Conservation (phyloP, 2,329 filamentous ascomycete genomes). For the Parafenestella ontariensis region DNA sequence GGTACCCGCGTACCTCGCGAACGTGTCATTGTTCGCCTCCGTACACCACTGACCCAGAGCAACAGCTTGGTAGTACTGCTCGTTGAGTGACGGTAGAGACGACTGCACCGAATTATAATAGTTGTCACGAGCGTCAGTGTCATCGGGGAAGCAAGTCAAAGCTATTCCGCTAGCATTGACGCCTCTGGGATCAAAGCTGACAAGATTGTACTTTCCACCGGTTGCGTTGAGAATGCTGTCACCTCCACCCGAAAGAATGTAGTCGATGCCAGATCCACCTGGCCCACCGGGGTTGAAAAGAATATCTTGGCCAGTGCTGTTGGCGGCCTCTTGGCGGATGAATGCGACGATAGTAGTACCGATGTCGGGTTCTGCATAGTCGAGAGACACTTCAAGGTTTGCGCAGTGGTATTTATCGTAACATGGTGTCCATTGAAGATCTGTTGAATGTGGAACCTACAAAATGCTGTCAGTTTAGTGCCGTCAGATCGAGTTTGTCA, state of each 20-base stretch:
- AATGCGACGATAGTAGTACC: conserved; percentile 22
- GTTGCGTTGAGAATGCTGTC: conserved; percentile 4
- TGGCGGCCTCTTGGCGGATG: conserved; percentile 11
- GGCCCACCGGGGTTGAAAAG: conserved; percentile 31
- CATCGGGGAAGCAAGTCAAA: conserved; percentile 27
- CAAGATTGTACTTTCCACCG: conserved; percentile 28
- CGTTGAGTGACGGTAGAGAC: neutral
- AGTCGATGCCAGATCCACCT: conserved; percentile 41
- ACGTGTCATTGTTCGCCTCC: conserved; percentile 6
- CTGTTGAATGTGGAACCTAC: neutral
- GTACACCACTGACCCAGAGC: conserved; percentile 9
- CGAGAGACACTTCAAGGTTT: conserved; percentile 20
- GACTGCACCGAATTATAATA: neutral
- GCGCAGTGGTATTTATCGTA: conserved; percentile 14
- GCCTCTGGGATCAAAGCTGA: conserved; percentile 42
- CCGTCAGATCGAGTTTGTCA: neutral
- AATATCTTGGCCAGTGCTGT: conserved; percentile 11
- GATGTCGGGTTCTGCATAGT: conserved; percentile 14
- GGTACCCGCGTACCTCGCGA: conserved; percentile 14
- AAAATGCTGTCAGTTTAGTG: neutral
- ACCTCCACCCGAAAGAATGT: conserved; percentile 18
- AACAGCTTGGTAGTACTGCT: conserved; percentile 8
- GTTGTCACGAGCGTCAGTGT: conserved; percentile 8
- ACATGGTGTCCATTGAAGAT: conserved; percentile 19
- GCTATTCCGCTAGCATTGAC: conserved; percentile 24